These are phyloP conservation scores for Drosera capensis DNA, from an alignment of 148 eudicot species.

Conservation along the genomic window DNA sequence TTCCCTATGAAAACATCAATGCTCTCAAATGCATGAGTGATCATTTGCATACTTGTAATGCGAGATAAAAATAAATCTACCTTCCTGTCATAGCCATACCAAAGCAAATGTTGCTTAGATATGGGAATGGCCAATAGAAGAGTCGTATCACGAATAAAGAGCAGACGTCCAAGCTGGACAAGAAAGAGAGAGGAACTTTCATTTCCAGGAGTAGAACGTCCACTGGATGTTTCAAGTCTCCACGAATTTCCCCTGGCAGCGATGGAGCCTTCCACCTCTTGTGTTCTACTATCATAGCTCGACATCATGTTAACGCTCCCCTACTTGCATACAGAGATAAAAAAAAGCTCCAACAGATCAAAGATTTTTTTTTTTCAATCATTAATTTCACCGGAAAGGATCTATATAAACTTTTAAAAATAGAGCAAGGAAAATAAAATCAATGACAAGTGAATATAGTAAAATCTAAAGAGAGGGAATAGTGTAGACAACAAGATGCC, in stretches of 20 bases:
- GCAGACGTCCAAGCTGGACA: constrained; percentile 92
- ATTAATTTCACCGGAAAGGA: too few species aligned
- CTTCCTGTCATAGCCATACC: constrained; percentile 99
- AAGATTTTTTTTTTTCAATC: too few species aligned
- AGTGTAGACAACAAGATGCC: too few species aligned
- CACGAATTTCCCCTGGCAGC: constrained; percentile 88
- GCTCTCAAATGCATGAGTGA: background rate
- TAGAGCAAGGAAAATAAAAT: too few species aligned
- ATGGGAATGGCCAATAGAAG: constrained; percentile 86
- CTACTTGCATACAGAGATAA: constrained; percentile 18
- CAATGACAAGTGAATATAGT: too few species aligned
- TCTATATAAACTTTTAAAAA: background rate
- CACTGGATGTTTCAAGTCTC: constrained; percentile 88
- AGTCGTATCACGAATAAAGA: constrained; percentile 88
- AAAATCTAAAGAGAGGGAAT: too few species aligned
- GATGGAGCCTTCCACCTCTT: constrained; percentile 63
- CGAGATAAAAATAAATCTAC: constrained; percentile 15
- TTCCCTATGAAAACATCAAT: too few species aligned
- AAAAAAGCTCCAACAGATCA: too few species aligned
- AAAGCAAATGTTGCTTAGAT: constrained; percentile 88
- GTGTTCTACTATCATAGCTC: constrained; percentile 75
- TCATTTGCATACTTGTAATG: background rate
- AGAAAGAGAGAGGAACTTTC: constrained; percentile 70
- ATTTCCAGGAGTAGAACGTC: constrained; percentile 64
- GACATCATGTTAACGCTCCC: constrained; percentile 66